Base-by-base conservation (phyloP, 2,329 filamentous ascomycete species). In the Nigrograna mackinnonii region DNA sequence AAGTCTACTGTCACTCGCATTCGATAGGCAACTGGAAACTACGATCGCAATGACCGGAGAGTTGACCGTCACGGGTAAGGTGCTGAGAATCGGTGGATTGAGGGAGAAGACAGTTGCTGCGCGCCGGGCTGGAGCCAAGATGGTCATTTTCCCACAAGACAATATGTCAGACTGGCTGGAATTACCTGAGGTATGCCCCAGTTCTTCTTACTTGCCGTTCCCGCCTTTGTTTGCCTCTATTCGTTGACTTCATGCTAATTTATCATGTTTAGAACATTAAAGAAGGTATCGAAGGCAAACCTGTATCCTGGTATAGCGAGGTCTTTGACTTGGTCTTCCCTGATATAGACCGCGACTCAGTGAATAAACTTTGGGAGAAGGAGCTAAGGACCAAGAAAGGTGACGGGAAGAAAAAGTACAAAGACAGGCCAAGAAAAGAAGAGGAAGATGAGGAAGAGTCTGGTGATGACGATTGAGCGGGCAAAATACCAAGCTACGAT, bases 21-120 rank as follows among this genome's bases (percentile, higher is more conserved):
- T 97, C 28, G 83, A 96, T 54, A 79, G 80, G 34, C 79, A 86
- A 13, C 79, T 99, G 37, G 80, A 91, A 62, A 89, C 92, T 5
- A 90, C 89, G 1, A 85, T 97, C 55, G 92, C 95, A 45, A 99
- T 99, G 94, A 99, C 94, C 1, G 94, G 94, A 50, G 94, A 99
- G 72, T 77, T 99, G 51, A 99, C 95, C 2, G 84, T 99, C 39
- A 99, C 94, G 1, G 94, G 94, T 41, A 99, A 99, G 74, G 92
- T 99, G 2, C 75, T 99, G 39, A 81, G 94, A 49, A 99, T 99
- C 66, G 94, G 94, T 37, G 94, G 94, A 0, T 73, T 99, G 56
- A 79, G 94, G 35, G 94, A 99, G 75, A 99, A 99, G 84, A 96
- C 94, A 5, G 92, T 99, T 28, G 94, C 94, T 21, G 95, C 94